Evolutionary conservation across 2,329 filamentous ascomycete genomes (phyloP), one percentile per base, ranked within the genome.

Genomic region (Epichloe gansuensis): DNA sequence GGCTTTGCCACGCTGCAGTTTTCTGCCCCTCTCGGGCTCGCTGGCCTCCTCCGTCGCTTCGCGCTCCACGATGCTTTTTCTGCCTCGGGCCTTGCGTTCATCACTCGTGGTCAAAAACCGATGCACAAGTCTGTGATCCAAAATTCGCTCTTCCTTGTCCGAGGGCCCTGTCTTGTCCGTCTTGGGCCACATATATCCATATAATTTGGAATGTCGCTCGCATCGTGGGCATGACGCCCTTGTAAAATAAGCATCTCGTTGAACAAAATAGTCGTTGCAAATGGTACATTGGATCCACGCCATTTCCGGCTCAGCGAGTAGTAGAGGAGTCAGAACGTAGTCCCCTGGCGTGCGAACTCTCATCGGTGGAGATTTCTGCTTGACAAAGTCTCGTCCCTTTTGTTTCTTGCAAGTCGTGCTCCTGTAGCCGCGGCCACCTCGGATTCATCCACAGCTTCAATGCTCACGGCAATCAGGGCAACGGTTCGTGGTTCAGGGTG

Each of bases 121-220:
- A 67, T 96, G 87, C 3, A 97, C 78, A 0, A 78, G 83, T n/a
- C 91, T 77, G 63, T 96, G 91, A 64, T 97, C 91, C 55, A 93
- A 75, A 1, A 95, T 73, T 9, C 82, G 71, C 63, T 83, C 78
- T 59, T 85, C 82, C 53, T 80, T 83, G 64, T 97, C 93, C 21
- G 78, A 68, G 15, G 81, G 81, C 0, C 88, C 88, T 28, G 85
- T 82, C 56, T 77, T 85, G 55, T 95, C 86, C 0, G 93, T 97
- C 73, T 98, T 96, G 5, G 93, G 93, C 93, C 93, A 98, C 53
- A 86, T 76, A 63, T 87, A 96, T 0, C 94, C 94, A 65, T 97
- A 98, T 0, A 98, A 72, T 71, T 95, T 97, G 15, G 88, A 94
- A 64, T 98, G 93, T 0, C 93, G 81, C 70, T 98, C 93, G 67